Base-by-base conservation (phyloP, 2,329 filamentous ascomycete genomes). In the Fusarium goolgardi region DNA sequence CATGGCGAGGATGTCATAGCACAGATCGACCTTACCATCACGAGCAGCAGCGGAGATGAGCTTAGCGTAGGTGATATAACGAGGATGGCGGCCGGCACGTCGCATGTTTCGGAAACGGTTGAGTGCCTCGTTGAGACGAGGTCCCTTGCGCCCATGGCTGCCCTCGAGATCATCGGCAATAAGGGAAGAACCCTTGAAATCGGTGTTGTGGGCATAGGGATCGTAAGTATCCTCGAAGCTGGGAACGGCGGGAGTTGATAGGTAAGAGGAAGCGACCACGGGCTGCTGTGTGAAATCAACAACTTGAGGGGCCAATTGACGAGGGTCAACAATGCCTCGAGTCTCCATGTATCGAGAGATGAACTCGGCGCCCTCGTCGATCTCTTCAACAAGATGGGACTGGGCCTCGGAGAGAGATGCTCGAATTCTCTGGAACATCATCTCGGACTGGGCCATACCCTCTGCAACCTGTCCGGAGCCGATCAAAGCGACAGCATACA, bases 31-130 rank as follows among this genome's bases (percentile, higher is more conserved):
- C 75, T 94, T 93, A 74, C 91, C 88, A 68, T 94, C 90, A 75
- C 95, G 93, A 55, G 94, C 93, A 68, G 95, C 94, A 60, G 93
- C 92, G 47, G 91, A 90, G 75, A 99, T 97, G 70, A 99, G 85
- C 85, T 97, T 98, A 50, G 94, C 94, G 74, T 98, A 97, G 2
- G 94, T 97, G 78, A 97, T 96, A 82, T 98, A 98, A 63, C 95
- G 90, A 53, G 95, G 94, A 77, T 97, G 94, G 76, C 94, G 90
- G 67, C 95, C 94, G 75, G 92, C 88, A 61, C 94, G 93, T 68
- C 96, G 94, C 83, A 97, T 97, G 81, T 97, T 97, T 77, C 90
- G 92, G 81, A 98, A 93, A 72, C 93, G 91, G 67, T 85, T 85
- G 65, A 98, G 82, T 35, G 94, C 93, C 69, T 97, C 93, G 67